Percentiles rank a stretch among this genome's conserved stretches.
Conservation (phyloP, 306 rosid genomes). For the Erythrophleum fordii region DNA sequence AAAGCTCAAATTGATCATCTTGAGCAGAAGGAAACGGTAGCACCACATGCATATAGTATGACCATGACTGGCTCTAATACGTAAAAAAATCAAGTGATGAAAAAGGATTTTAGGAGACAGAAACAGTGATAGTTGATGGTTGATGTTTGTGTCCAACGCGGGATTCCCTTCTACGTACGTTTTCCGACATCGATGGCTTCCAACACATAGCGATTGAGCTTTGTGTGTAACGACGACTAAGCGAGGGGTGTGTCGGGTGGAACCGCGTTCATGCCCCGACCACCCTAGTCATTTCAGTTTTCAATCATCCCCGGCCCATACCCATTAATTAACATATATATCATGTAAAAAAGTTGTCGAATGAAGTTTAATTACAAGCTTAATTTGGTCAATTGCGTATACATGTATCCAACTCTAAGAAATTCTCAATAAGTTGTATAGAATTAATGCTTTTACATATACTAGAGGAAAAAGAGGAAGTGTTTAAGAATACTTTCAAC, state of each 20-base stretch:
- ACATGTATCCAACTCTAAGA: no score
- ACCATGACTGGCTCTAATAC: slow-evolving; percentile 13
- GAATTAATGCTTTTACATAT: no score
- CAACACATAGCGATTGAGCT: background rate
- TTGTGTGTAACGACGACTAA: background rate
- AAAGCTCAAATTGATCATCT: background rate
- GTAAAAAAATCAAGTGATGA: slow-evolving; percentile 31
- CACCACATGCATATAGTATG: slow-evolving; percentile 16
- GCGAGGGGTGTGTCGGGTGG: slow-evolving; percentile 19
- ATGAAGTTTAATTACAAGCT: no score
- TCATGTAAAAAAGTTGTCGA: no score
- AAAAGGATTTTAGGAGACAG: slow-evolving; percentile 34
- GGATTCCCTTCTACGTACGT: background rate
- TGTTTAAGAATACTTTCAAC: no score
- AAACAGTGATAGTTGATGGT: slow-evolving; percentile 39
- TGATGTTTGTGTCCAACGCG: slow-evolving; percentile 5
- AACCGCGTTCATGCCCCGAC: slow-evolving; percentile 19
- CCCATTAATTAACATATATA: no score
- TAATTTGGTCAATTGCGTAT: no score
- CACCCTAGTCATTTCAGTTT: slow-evolving; percentile 2
- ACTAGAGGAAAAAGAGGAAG: no score
- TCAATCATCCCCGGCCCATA: background rate
- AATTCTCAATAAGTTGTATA: no score
- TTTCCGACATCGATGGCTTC: background rate
- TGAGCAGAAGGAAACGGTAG: slow-evolving; percentile 2